A percentile compares a stretch with the other conserved stretches of the same genome.
phyloP scores from a whole-genome alignment of 441 rosid species.

The Syzygium malaccense region DNA sequence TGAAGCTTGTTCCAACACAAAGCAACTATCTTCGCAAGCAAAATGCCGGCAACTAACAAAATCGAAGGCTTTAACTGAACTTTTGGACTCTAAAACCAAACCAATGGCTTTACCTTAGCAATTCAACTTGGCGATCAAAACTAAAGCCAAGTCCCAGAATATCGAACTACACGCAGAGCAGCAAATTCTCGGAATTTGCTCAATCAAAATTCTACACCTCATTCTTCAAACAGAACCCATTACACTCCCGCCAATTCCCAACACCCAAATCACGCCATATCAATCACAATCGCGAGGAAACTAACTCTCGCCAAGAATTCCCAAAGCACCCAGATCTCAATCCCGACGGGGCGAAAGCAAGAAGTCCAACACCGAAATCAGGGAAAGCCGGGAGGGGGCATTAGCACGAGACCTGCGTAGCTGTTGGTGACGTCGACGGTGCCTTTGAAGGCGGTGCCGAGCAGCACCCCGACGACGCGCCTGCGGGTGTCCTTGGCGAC shows the following conservation, averaged over 20 bases:
- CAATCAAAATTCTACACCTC: background rate
- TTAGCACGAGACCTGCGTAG: constrained; percentile 52
- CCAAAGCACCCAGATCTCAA: background rate
- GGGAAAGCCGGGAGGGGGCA: background rate
- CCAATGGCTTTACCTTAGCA: too few species aligned
- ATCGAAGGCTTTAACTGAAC: too few species aligned
- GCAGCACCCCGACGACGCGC: constrained; percentile 79
- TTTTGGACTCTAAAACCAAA: too few species aligned
- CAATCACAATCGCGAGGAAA: background rate
- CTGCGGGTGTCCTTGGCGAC: constrained; percentile 81
- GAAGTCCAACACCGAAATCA: background rate
- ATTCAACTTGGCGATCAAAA: background rate
- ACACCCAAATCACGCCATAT: background rate
- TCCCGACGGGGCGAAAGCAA: background rate
- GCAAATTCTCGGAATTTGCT: background rate
- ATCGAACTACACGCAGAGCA: background rate
- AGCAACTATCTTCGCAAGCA: background rate
- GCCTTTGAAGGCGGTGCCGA: constrained; percentile 61
- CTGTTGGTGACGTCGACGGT: constrained; percentile 80
- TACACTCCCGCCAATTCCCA: background rate
- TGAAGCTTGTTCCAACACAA: background rate
- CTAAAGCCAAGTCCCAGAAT: background rate
- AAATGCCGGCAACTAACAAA: too few species aligned
- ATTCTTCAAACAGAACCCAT: background rate
- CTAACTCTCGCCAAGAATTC: background rate